phyloP scores from a whole-genome alignment of 768 basidiomycete genomes.

The Panaeolus papilionaceus region DNA sequence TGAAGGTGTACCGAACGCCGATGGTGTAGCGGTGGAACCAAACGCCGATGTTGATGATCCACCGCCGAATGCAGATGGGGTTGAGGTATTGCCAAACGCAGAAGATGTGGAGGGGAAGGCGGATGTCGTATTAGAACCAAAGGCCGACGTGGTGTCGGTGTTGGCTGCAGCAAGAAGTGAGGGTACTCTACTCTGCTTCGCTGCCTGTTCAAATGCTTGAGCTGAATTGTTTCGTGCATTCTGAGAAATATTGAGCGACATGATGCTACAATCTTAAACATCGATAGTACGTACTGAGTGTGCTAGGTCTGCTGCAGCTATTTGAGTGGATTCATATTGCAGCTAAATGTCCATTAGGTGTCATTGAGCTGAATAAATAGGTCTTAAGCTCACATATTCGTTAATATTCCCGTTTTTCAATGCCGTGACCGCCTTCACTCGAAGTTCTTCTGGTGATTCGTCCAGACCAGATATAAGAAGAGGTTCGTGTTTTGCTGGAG shows the following conservation, averaged over 20 bases:
- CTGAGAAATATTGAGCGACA: conserved; percentile 28
- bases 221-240: conserved; percentile 55
- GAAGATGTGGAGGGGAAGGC: conserved; percentile 45
- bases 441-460: conserved; percentile 79
- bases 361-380: background rate
- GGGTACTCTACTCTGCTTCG: conserved; percentile 44
- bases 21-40: conserved; percentile 32
- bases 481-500: conserved; percentile 75
- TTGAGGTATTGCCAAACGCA: conserved; percentile 43
- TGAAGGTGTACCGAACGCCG: conserved; percentile 41
- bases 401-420: conserved; percentile 56
- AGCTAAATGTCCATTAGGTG: conserved; percentile 34
- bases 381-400: conserved; percentile 66
- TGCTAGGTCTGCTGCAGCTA: conserved; percentile 56
- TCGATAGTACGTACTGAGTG: conserved; percentile 39
- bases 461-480: conserved; percentile 71
- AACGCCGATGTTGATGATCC: conserved; percentile 33
- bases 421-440: conserved; percentile 66
- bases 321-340: conserved; percentile 63
- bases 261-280: background rate
- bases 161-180: conserved; percentile 16
- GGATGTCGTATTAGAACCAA: conserved; percentile 29
- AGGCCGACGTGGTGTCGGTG: conserved; percentile 16
- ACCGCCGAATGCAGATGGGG: conserved; percentile 36
- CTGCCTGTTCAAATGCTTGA: conserved; percentile 59